Evolutionary conservation across 2,329 filamentous ascomycete species (phyloP), one percentile per base, ranked within the genome.

Genomic region (Pleurostoma richardsiae): DNA sequence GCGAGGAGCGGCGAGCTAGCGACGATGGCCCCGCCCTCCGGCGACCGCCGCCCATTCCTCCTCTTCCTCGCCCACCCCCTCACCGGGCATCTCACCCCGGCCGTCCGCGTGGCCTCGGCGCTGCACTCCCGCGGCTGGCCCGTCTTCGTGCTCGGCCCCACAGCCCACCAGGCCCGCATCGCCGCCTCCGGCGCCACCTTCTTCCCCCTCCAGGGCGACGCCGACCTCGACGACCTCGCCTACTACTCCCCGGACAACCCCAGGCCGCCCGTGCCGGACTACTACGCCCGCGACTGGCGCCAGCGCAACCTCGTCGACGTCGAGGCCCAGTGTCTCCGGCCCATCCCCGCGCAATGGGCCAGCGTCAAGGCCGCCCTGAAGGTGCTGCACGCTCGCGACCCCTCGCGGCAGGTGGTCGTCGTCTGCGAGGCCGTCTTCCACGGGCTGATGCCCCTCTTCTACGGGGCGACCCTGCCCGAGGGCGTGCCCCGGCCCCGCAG

Each of bases 11-110:
- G 19, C 19, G 19, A 19, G 19, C 19, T 19, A 19, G 19, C 19
- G 19, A 19, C 19, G 19, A 19, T 19, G 19, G 19, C 19, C 19
- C 19, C 19, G 19, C 19, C 19, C 19, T 19, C 19, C 19, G 19
- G 19, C 33, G 33, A 36, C n/a, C n/a, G 8, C 8, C 33, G 33
- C 8, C 33, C 33, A n/a, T 8, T 36, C 8, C 8, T 69, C 43
- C 56, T 69, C 19, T 60, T 69, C 45, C 53, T 61, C 39, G 61
- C 61, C 46, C 64, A 69, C 45, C 55, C 62, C 2, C 54, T 69
- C 29, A 64, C 63, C 6, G 67, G 67, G 6, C 67, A 70, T 48
- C 50, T 70, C 26, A 60, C 60, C 0, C 67, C 66, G 0, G 52
- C 65, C 38, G 46, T 66, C 39, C 61, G 64, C 39, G 60, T 69